A percentile compares a stretch with the other conserved stretches of the same genome.
phyloP scores from a whole-genome alignment of 768 basidiomycete genomes.

The Lactarius psammicola region DNA sequence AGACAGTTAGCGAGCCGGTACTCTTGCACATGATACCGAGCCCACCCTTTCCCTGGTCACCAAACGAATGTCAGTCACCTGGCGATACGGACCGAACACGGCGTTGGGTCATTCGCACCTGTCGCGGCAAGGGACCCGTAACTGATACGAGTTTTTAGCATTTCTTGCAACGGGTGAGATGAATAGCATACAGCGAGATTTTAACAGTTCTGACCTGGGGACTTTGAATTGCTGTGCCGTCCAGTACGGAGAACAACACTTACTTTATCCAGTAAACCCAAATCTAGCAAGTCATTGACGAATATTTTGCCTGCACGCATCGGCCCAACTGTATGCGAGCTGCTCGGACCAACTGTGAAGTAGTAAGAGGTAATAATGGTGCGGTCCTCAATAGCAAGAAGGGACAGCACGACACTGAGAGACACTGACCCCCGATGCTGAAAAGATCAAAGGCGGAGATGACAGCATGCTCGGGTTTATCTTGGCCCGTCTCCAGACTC shows the following conservation, averaged over 20 bases:
- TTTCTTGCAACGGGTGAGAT: background rate
- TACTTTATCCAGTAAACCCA: constrained; percentile 69
- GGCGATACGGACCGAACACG: background rate
- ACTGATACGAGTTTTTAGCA: constrained; percentile 38
- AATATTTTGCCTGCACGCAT: constrained; percentile 94
- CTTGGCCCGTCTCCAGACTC: constrained; percentile 5
- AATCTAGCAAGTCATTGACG: constrained; percentile 66
- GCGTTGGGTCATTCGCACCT: constrained; percentile 42
- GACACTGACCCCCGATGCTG: constrained; percentile 73
- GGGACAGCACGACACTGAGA: constrained; percentile 36
- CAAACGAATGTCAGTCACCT: constrained; percentile 16
- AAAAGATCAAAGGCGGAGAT: constrained; percentile 93
- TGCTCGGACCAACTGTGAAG: constrained; percentile 52
- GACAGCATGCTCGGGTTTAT: constrained; percentile 69
- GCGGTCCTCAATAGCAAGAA: background rate
- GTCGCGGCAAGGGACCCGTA: constrained; percentile 95
- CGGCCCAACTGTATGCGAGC: constrained; percentile 71
- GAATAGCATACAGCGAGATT: constrained; percentile 65
- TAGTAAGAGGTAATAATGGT: background rate
- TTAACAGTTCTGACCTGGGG: constrained; percentile 74
- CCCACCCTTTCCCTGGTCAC: constrained; percentile 70
- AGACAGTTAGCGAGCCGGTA: background rate
- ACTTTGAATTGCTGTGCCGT: constrained; percentile 1
- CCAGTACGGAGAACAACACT: constrained; percentile 15
- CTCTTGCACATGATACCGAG: constrained; percentile 20